Evolutionary conservation across 768 basidiomycete species (phyloP).

Genomic region (Rhodotorula taiwanensis): DNA sequence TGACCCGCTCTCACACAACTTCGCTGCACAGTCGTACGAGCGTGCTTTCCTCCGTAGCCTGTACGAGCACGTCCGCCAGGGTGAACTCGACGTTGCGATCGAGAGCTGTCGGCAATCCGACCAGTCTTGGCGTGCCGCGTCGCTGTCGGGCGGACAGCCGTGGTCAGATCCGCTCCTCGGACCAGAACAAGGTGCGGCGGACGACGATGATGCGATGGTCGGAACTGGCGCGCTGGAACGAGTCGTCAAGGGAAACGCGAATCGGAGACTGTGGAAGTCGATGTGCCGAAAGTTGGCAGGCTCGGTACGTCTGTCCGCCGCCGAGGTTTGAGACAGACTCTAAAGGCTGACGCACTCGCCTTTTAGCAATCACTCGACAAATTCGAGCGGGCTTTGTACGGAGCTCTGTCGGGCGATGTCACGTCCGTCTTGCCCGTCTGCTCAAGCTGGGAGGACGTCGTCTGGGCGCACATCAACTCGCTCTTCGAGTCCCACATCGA

Average conservation of each 20-base stretch:
- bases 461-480: slow-evolving; percentile 82
- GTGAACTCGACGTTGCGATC: slow-evolving; percentile 75
- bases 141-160: slow-evolving; percentile 70
- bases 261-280: slow-evolving; percentile 77
- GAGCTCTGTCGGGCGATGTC: slow-evolving; percentile 67
- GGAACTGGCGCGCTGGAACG: slow-evolving; percentile 36
- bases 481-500: slow-evolving; percentile 75
- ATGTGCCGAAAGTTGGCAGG: slow-evolving; percentile 71
- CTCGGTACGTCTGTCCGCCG: slow-evolving; percentile 53
- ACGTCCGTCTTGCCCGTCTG: slow-evolving; percentile 63
- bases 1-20: not conserved
- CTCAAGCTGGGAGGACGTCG: slow-evolving; percentile 85
- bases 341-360: not conserved
- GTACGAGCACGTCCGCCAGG: slow-evolving; percentile 74
- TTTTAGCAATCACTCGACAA: slow-evolving; percentile 55
- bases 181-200: no score
- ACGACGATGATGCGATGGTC: slow-evolving; percentile 47
- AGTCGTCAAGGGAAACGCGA: slow-evolving; percentile 63
- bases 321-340: no score
- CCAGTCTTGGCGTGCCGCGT: slow-evolving; percentile 88
- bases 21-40: slow-evolving; percentile 61
- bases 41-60: slow-evolving; percentile 67
- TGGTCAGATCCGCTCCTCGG: slow-evolving; percentile 72
- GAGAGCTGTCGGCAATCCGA: slow-evolving; percentile 72
- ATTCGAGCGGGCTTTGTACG: slow-evolving; percentile 78